Base-by-base conservation (phyloP, 768 basidiomycete genomes). In the Suillus luteus region DNA sequence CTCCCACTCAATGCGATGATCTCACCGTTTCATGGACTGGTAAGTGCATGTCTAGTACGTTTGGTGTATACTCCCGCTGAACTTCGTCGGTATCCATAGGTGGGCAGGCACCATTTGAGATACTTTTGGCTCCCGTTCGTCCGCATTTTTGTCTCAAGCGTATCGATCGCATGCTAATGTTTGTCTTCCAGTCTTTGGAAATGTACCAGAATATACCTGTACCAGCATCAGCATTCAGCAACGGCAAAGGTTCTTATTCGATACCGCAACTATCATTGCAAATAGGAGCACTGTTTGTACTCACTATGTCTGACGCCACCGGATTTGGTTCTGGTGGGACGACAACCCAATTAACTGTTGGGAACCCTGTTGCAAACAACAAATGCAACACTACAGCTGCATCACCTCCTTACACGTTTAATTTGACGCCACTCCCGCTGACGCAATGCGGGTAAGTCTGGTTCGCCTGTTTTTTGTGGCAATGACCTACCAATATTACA, bases 401-500 rank as follows among this genome's bases (percentile, higher is more conserved):
- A 48, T 75, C 71, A 17, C 68, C 80, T 55, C 72, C 72, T 27
- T 90, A 86, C 70, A 62, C 71, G 33, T 88, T 83, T 68, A 68
- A 80, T 60, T 69, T 86, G n/a, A 79, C 27, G 17, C 86, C 63
- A 67, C 73, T 33, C 79, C 86, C 8, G 33, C 75, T 89, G 46
- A 75, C 80, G 64, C 87, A 91, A 72, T 90, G 89, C 82, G 76
- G 81, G 89, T 85, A 68, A 69, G 81, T 57, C 24, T 35, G n/a
- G 43, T 1, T 54, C 2, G 55, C 24, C 17, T 11, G 19, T 8
- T 12, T 62, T 40, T 14, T 43, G 57, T 38, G 51, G n/a, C 33
- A 44, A 62, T 72, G 17, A 70, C 44, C 10, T 59, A 31, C 38
- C 1, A 10, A 7, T 41, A 60, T 35, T 49, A 14, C 40, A 87